phyloP scores from a whole-genome alignment of 805 yeast species.

The Candida nonsorbophila region DNA sequence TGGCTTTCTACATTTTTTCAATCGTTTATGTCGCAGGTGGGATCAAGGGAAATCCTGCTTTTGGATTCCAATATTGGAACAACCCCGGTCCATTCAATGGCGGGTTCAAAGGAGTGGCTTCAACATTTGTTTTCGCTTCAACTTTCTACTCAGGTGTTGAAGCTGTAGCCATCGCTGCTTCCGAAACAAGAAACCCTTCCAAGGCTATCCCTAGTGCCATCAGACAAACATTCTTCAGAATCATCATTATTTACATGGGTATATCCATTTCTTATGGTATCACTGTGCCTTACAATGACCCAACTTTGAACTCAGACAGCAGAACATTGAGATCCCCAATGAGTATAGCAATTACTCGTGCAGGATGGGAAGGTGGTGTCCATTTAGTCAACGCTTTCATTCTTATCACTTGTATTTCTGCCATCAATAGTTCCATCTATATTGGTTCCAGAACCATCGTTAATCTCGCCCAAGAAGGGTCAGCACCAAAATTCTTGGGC shows the following conservation, averaged over 20 bases:
- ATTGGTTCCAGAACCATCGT: slow-evolving; percentile 66
- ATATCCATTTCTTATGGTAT: slow-evolving; percentile 54
- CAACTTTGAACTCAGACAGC: slow-evolving; percentile 30
- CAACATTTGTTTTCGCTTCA: slow-evolving; percentile 54
- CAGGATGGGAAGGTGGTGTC: slow-evolving; percentile 40
- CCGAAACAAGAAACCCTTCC: slow-evolving; percentile 56
- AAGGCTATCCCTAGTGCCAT: slow-evolving; percentile 55
- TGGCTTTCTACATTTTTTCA: slow-evolving; percentile 47
- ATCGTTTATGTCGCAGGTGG: slow-evolving; percentile 44
- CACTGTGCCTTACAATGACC: slow-evolving; percentile 53
- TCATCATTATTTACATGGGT: slow-evolving; percentile 47
- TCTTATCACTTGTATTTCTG: slow-evolving; percentile 58
- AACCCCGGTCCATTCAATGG: slow-evolving; percentile 37
- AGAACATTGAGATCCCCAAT: slow-evolving; percentile 43
- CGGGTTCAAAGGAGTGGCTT: slow-evolving; percentile 53
- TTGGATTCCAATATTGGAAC: slow-evolving; percentile 40
- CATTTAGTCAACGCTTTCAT: slow-evolving; percentile 60
- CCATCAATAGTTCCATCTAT: slow-evolving; percentile 65
- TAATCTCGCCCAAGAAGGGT: slow-evolving; percentile 56
- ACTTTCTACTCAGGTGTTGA: slow-evolving; percentile 59
- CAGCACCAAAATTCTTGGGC: slow-evolving; percentile 53
- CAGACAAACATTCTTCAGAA: slow-evolving; percentile 51
- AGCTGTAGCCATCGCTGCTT: slow-evolving; percentile 53
- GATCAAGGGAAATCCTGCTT: slow-evolving; percentile 28
- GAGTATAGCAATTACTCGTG: slow-evolving; percentile 32